These are phyloP conservation scores for Pseudocercospora vitis DNA, from an alignment of 2,329 filamentous ascomycete species.

Conservation along the genomic window DNA sequence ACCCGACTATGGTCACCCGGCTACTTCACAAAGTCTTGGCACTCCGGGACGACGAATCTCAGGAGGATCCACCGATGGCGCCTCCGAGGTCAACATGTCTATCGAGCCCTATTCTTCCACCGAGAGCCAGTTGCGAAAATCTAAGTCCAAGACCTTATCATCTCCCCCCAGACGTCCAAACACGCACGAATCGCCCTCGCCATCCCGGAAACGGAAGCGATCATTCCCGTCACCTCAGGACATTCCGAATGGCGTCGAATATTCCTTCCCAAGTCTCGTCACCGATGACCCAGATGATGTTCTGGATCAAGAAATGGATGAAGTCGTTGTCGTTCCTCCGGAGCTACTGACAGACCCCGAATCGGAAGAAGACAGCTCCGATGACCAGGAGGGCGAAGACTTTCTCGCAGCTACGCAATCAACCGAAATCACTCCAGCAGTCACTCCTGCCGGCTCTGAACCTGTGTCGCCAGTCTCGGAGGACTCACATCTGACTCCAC, in stretches of 20 bases:
- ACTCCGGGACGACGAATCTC: slow-evolving; percentile 28
- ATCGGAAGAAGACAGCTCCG: slow-evolving; percentile 22
- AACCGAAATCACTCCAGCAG: slow-evolving; percentile 28
- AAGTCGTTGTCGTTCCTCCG: slow-evolving; percentile 13
- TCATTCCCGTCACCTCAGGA: slow-evolving; percentile 25
- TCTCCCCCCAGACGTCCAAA: slow-evolving; percentile 6
- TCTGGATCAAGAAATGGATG: slow-evolving; percentile 5
- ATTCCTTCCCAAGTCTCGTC: neutral
- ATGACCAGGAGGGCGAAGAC: slow-evolving; percentile 20
- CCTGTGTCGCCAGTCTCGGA: slow-evolving; percentile 27
- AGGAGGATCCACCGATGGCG: slow-evolving; percentile 20
- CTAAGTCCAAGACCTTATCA: slow-evolving; percentile 6
- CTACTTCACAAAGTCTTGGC: slow-evolving; percentile 29
- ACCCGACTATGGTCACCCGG: slow-evolving; percentile 27
- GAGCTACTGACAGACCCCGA: slow-evolving; percentile 22
- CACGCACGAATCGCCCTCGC: slow-evolving; percentile 19
- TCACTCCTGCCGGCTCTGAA: slow-evolving; percentile 23
- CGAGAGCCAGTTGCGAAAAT: slow-evolving; percentile 6
- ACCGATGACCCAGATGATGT: slow-evolving; percentile 2
- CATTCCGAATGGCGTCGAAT: slow-evolving; percentile 13
- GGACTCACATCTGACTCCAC: slow-evolving; percentile 18
- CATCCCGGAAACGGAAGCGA: slow-evolving; percentile 33
- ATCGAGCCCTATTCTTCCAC: slow-evolving; percentile 16
- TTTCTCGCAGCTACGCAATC: slow-evolving; percentile 23
- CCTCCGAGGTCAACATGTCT: slow-evolving; percentile 17